Evolutionary conservation across 2,329 filamentous ascomycete species (phyloP).

Genomic region (Colletotrichum lentis): DNA sequence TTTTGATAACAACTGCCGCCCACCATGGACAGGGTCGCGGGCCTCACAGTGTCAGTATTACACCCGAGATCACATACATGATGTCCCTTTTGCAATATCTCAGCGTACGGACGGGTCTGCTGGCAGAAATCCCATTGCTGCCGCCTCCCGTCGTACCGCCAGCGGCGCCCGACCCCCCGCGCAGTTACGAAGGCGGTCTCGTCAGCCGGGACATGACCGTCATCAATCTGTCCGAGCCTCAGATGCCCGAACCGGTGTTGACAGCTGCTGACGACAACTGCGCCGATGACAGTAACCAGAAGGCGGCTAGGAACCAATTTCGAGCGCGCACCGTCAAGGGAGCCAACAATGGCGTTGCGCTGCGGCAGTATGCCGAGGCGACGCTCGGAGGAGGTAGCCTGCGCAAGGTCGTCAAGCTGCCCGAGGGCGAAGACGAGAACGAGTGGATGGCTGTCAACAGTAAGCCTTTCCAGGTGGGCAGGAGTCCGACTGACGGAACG

Average conservation of each 20-base stretch:
- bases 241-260: constrained; percentile 37
- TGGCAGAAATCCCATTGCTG: constrained; percentile 30
- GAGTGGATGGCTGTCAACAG: constrained; percentile 99
- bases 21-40: constrained; percentile 31
- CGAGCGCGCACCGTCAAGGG: constrained; percentile 87
- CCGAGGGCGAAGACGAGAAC: constrained; percentile 96
- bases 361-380: constrained; percentile 97
- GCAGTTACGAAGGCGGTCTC: constrained; percentile 10
- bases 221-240: constrained; percentile 32
- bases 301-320: constrained; percentile 83
- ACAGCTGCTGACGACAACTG: constrained; percentile 44
- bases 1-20: constrained; percentile 24
- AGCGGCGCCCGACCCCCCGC: constrained; percentile 36
- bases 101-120: constrained; percentile 41
- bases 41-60: constrained; percentile 39
- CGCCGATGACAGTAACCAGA: constrained; percentile 72
- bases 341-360: constrained; percentile 82
- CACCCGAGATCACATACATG: constrained; percentile 15
- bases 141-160: constrained; percentile 25
- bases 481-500: neutral
- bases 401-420: constrained; percentile 94
- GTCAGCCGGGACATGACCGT: constrained; percentile 39
- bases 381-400: constrained; percentile 94
- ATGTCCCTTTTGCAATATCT: constrained; percentile 39
- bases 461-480: constrained; percentile 54